Conservation (phyloP, 2,329 filamentous ascomycete genomes). For the Neonectria punicea region DNA sequence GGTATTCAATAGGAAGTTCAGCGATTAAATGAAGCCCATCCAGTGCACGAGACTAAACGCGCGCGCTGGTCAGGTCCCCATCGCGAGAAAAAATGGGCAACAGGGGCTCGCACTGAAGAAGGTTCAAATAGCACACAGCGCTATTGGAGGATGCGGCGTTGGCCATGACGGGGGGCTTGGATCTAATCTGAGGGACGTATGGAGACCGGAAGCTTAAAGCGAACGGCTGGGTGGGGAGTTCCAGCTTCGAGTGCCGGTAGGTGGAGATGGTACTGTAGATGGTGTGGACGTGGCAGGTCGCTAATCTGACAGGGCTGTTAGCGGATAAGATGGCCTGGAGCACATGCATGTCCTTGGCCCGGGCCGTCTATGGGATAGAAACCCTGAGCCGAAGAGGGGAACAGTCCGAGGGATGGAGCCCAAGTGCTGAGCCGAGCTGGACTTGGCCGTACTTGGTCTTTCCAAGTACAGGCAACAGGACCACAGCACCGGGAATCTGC, state of each 20-base stretch:
- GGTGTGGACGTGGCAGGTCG: neutral
- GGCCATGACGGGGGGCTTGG: slow-evolving; percentile 1
- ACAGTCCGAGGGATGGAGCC: slow-evolving; percentile 1
- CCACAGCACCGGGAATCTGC: slow-evolving; percentile 10
- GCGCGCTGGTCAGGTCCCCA: slow-evolving; percentile 6
- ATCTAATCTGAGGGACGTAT: neutral
- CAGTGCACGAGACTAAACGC: slow-evolving; percentile 7
- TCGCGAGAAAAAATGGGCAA: slow-evolving; percentile 2
- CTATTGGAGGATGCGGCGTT: slow-evolving; percentile 1
- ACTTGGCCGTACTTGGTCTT: neutral
- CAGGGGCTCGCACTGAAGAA: slow-evolving; percentile 17
- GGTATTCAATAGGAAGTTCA: neutral
- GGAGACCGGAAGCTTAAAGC: neutral
- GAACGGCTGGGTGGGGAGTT: neutral
- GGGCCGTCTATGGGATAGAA: neutral
- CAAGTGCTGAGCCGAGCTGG: neutral
- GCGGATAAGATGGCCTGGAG: slow-evolving; percentile 1
- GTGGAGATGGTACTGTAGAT: neutral
- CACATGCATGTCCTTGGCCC: neutral
- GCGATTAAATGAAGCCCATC: slow-evolving; percentile 11
- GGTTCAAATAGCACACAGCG: slow-evolving; percentile 6
- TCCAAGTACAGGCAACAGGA: neutral
- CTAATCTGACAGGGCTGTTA: slow-evolving; percentile 26
- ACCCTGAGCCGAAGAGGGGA: neutral
- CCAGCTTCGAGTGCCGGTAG: neutral